These are phyloP conservation scores for Ormosia emarginata DNA, from an alignment of 306 rosid species.

Conservation along the genomic window DNA sequence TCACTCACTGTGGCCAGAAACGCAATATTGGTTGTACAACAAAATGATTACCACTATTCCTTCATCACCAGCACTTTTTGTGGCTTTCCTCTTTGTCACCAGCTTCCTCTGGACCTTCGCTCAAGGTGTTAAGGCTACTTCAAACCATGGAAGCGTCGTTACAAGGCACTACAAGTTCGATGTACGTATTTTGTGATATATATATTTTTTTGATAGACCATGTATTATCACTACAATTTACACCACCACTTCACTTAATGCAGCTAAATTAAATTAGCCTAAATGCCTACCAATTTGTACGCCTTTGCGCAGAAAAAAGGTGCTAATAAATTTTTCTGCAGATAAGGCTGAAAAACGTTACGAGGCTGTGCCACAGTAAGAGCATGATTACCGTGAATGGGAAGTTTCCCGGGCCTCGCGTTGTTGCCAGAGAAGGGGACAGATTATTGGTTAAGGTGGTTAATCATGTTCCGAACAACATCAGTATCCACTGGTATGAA, in stretches of 20 bases:
- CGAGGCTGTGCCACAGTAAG: slow-evolving; percentile 62
- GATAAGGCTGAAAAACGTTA: slow-evolving; percentile 50
- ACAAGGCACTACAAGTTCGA: slow-evolving; percentile 66
- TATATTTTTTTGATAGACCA: too few relatives aligned
- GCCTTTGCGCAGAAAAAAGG: neutral
- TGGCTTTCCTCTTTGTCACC: slow-evolving; percentile 36
- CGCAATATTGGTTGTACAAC: neutral
- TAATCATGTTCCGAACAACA: slow-evolving; percentile 60
- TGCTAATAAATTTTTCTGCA: slow-evolving; percentile 2
- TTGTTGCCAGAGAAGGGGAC: slow-evolving; percentile 73
- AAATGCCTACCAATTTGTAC: neutral
- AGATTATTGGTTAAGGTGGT: slow-evolving; percentile 62
- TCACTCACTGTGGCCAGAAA: neutral
- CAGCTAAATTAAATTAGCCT: neutral
- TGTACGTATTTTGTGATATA: slow-evolving; percentile 18
- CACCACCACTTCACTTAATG: too few relatives aligned
- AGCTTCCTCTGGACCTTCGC: slow-evolving; percentile 29
- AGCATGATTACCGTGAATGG: slow-evolving; percentile 59
- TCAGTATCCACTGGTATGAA: slow-evolving; percentile 65
- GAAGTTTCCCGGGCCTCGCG: slow-evolving; percentile 63
- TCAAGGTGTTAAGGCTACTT: slow-evolving; percentile 32
- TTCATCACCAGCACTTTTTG: slow-evolving; percentile 14
- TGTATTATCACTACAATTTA: too few relatives aligned
- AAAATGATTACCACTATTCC: slow-evolving; percentile 35
- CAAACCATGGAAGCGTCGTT: slow-evolving; percentile 33